Percentiles rank a stretch among this genome's conserved stretches.
Evolutionary conservation across 306 rosid species (phyloP).

Genomic region (Hylodesmum podocarpum): DNA sequence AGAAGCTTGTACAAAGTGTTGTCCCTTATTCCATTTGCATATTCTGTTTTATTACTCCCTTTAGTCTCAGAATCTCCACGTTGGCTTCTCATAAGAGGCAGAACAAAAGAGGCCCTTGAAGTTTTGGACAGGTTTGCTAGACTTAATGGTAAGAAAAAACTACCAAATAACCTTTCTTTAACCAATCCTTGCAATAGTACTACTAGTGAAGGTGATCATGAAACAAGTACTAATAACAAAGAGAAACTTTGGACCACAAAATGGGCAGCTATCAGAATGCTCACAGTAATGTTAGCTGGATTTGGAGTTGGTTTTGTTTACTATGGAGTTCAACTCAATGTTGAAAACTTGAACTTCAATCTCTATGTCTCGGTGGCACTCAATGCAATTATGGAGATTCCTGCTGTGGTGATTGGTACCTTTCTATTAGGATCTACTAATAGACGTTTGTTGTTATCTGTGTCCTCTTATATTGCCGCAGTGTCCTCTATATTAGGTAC

Average conservation of each 20-base stretch:
- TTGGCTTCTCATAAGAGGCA: conserved; percentile 32
- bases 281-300: conserved; percentile 27
- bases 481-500: conserved; percentile 20
- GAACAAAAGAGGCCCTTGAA: conserved; percentile 30
- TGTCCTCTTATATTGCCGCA: conserved; percentile 28
- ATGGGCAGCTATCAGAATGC: conserved; percentile 39
- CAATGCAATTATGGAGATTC: conserved; percentile 31
- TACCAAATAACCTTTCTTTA: conserved; percentile 20
- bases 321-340: conserved; percentile 42
- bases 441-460: conserved; percentile 21
- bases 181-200: conserved; percentile 17
- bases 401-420: conserved; percentile 23
- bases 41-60: conserved; percentile 21
- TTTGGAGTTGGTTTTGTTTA: conserved; percentile 48
- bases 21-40: conserved; percentile 26
- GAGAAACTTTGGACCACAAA: conserved; percentile 32
- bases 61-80: conserved; percentile 33
- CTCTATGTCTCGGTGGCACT: conserved; percentile 25
- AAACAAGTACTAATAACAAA: not conserved
- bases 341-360: conserved; percentile 33
- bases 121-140: conserved; percentile 28
- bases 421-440: conserved; percentile 27
- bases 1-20: conserved; percentile 29
- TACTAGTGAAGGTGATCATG: not conserved
- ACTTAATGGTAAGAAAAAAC: conserved; percentile 21